These are phyloP conservation scores for Gnomoniopsis smithogilvyi DNA, from an alignment of 2,329 filamentous ascomycete species.

Conservation along the genomic window DNA sequence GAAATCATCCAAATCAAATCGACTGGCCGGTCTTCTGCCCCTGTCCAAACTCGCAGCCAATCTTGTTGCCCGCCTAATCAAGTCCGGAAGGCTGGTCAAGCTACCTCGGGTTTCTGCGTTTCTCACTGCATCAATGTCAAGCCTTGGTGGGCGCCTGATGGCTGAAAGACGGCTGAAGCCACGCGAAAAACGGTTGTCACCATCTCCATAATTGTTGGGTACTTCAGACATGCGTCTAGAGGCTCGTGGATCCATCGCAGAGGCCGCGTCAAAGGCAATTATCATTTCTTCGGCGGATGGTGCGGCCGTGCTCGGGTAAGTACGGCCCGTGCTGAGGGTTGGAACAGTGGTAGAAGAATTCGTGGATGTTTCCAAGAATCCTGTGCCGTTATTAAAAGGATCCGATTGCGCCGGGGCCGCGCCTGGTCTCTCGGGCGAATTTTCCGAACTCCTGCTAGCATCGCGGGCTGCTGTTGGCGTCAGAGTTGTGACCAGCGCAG, in stretches of 20 bases:
- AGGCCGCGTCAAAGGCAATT: slow-evolving; percentile 48
- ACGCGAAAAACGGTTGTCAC: slow-evolving; percentile 17
- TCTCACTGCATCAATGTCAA: slow-evolving; percentile 80
- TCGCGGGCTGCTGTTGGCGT: slow-evolving; percentile 9
- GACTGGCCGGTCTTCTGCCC: slow-evolving; percentile 64
- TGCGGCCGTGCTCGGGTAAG: slow-evolving; percentile 20
- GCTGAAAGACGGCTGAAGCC: slow-evolving; percentile 49
- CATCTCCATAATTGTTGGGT: slow-evolving; percentile 24
- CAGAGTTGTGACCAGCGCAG: slow-evolving; percentile 45
- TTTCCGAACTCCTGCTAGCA: slow-evolving; percentile 24
- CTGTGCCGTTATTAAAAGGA: slow-evolving; percentile 42
- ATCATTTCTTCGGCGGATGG: slow-evolving; percentile 46
- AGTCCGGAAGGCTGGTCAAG: slow-evolving; percentile 84
- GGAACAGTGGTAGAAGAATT: slow-evolving; percentile 44
- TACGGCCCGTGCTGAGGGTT: slow-evolving; percentile 22
- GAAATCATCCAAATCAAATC: slow-evolving; percentile 51
- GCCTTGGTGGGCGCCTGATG: slow-evolving; percentile 63
- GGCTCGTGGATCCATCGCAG: slow-evolving; percentile 38
- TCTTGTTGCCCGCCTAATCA: slow-evolving; percentile 84
- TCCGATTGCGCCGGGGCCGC: slow-evolving; percentile 34
- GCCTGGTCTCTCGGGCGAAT: slow-evolving; percentile 30
- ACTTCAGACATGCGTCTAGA: slow-evolving; percentile 21
- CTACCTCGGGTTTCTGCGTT: slow-evolving; percentile 83
- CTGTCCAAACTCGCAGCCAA: slow-evolving; percentile 85
- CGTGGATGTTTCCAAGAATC: slow-evolving; percentile 43